Evolutionary conservation across 345 rosid species (phyloP), one percentile per base, ranked within the genome.

Genomic region (Aquilaria yunnanensis): DNA sequence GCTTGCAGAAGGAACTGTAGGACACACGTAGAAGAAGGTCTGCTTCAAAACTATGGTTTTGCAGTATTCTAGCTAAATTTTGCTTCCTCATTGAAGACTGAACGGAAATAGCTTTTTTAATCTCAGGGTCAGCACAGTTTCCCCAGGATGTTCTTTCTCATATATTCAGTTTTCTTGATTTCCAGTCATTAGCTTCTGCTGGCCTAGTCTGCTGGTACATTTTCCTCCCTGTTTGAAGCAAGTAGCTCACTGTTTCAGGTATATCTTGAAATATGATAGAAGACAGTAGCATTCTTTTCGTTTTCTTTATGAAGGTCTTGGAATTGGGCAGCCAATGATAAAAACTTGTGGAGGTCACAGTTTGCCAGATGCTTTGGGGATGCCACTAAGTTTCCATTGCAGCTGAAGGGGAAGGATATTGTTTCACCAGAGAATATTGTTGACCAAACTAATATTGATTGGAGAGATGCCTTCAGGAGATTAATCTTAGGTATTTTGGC

Each of bases 131-230:
- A 10, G 70, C 77, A 32, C 84, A 81, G 52, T 74, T 93, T 59
- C 94, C 98, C 14, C 77, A 78, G 51, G 98, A 93, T 71, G 73
- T 86, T 74, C 77, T 87, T 47, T 32, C 74, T 51, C 84, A 80
- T 63, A 82, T 90, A 71, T 83, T 90, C 67, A 71, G 87, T 60
- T 86, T 77, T 66, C 83, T 90, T 13, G 96, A 89, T 69, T 64
- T 82, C 60, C 75, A 63, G 30, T 81, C 97, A 50, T 77, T 93
- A 65, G 66, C 77, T 58, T 75, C 86, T 58, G 83, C 70, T 29
- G 81, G 79, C 16, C 79, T 61, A 32, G 90, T 93, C 59, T 83
- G 87, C 71, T 48, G 89, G 97, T 92, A 89, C 73, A 50, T 23
- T 58, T 55, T 59, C 30, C 52, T 62, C 66, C 59, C 61, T 6